Evolutionary conservation across 208 protist genomes (phyloP), one percentile per base, ranked within the genome.

Genomic region (Angomonas ambiguus): DNA sequence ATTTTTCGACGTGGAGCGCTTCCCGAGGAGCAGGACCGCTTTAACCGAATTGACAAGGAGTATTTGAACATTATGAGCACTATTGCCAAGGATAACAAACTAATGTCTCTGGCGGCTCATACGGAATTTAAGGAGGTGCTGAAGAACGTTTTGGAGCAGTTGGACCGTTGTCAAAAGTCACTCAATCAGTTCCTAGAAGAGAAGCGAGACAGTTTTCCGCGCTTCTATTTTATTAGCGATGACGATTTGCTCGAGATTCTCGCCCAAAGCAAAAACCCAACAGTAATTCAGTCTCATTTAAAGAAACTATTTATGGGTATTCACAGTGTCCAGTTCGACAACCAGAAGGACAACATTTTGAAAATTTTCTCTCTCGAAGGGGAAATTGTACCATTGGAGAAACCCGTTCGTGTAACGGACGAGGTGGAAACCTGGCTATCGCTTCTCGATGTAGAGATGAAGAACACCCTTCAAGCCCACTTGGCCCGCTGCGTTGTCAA

Each of bases 161-260:
- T 99, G n/a, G 96, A 98, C 34, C 85, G 91, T 16, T 98, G 97
- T 71, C 97, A 99, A 70, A 96, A 97, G 72, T 96, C 97, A 25
- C 88, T 99, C 8, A 97, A 96, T 72, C 87, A 97, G 62, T 99
- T 97, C 83, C 87, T 99, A 25, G 97, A 99, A 82, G 84, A 96
- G 51, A 99, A 99, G 82, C 92, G 98, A 25, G 89, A 96, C 67
- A 82, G 85, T 67, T 97, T 97, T 70, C 95, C 95, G n/a, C 86
- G 98, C 45, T 99, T 99, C 76, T 99, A 99, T 74, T 99, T 99
- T 79, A 98, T 99, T 79, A 98, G 97, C 76, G 98, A 99, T 80
- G 97, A 99, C 69, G 98, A 99, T 66, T 77, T 99, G 35, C 88
- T 99, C 5, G 97, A 99, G 77, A 99, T 99, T 68, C 77, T 98